phyloP scores from a whole-genome alignment of 495 filamentous ascomycete species.

The Staphylotrichum tortipilum region DNA sequence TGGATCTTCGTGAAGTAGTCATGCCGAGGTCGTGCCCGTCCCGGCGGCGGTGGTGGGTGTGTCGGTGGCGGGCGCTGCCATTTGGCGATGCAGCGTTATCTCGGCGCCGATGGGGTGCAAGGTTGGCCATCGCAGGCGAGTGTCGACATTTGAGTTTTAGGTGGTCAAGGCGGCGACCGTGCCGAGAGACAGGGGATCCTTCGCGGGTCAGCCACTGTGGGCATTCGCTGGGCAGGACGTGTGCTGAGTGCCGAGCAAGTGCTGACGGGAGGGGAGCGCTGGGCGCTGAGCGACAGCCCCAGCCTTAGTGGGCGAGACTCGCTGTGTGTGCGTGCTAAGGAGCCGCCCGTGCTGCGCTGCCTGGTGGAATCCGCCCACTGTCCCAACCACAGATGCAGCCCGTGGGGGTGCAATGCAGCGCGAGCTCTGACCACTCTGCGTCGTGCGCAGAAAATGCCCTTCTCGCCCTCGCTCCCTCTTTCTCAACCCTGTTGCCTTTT shows the following conservation, averaged over 20 bases:
- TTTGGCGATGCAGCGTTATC: slow-evolving; percentile 27
- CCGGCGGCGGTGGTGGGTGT: slow-evolving; percentile 20
- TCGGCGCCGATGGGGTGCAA: slow-evolving; percentile 21
- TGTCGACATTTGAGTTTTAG: slow-evolving; percentile 32
- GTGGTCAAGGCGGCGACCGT: slow-evolving; percentile 28
- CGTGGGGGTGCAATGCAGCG: too few species aligned
- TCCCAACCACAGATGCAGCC: too few species aligned
- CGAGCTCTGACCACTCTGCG: too few species aligned
- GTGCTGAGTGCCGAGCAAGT: slow-evolving; percentile 12
- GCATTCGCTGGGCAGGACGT: slow-evolving; percentile 11
- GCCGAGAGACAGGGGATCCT: slow-evolving; percentile 28
- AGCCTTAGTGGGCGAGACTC: too few species aligned
- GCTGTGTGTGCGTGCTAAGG: too few species aligned
- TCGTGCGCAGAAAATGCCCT: too few species aligned
- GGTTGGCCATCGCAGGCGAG: slow-evolving; percentile 24
- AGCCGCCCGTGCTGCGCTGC: too few species aligned
- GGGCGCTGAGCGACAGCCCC: too few species aligned
- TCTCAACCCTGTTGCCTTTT: too few species aligned
- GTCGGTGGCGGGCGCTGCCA: slow-evolving; percentile 23
- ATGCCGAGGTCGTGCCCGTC: slow-evolving; percentile 29
- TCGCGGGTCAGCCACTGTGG: slow-evolving; percentile 17
- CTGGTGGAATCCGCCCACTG: too few species aligned
- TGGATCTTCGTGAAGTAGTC: slow-evolving; percentile 29
- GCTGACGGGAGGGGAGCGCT: too few species aligned
- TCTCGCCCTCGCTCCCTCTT: too few species aligned